phyloP scores from a whole-genome alignment of 768 basidiomycete species.

The Suillus subalutaceus region DNA sequence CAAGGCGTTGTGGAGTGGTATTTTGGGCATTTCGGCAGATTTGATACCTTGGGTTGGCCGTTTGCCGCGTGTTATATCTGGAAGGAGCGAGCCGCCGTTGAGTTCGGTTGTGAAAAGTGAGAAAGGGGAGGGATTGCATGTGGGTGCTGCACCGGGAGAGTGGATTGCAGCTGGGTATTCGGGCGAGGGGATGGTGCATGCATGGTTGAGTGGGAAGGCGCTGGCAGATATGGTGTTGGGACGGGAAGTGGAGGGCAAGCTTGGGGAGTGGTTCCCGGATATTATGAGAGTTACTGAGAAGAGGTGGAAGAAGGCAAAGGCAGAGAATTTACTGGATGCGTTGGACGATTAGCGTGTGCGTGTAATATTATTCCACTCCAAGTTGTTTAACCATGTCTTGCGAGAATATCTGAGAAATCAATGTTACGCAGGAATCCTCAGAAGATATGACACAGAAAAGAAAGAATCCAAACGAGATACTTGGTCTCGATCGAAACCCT shows the following conservation, averaged over 20 bases:
- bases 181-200: conserved; percentile 77
- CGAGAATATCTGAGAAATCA: too few relatives aligned
- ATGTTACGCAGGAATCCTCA: too few relatives aligned
- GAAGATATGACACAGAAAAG: too few relatives aligned
- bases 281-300: conserved; percentile 49
- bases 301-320: conserved; percentile 57
- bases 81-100: conserved; percentile 34
- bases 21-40: conserved; percentile 66
- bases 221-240: conserved; percentile 62
- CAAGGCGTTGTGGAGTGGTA: conserved; percentile 64
- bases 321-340: conserved; percentile 37
- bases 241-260: conserved; percentile 28
- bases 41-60: conserved; percentile 73
- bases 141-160: conserved; percentile 52
- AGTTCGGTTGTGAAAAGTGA: not conserved
- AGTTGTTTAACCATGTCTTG: too few relatives aligned
- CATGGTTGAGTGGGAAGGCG: conserved; percentile 66
- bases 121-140: conserved; percentile 1
- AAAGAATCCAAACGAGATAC: too few relatives aligned
- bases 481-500: too few relatives aligned
- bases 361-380: not conserved
- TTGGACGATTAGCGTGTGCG: not conserved
- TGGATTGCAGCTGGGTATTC: conserved; percentile 75
- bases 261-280: conserved; percentile 52
- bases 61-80: conserved; percentile 50